Conservation (phyloP, 2,329 filamentous ascomycete species). For the Aspergillus carbonarius region DNA sequence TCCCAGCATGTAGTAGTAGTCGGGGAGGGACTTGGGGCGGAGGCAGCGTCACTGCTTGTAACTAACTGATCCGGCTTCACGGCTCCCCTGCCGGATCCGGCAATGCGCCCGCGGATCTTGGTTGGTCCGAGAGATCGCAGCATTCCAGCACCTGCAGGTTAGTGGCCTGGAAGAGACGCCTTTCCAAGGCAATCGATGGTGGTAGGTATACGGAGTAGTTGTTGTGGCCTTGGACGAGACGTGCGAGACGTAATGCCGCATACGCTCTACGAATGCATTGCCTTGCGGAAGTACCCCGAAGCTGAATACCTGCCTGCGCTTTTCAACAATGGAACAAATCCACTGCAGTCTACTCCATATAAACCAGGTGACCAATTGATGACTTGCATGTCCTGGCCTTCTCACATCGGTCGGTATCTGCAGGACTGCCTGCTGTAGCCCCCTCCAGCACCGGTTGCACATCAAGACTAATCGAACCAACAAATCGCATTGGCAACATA, state of each 20-base stretch:
- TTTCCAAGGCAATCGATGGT: neutral
- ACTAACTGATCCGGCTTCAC: neutral
- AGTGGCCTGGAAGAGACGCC: neutral
- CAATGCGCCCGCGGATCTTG: neutral
- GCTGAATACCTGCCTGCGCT: neutral
- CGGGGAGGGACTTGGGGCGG: neutral
- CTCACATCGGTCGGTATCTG: neutral
- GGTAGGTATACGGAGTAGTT: too few relatives aligned
- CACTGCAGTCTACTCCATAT: neutral
- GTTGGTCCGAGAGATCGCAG: slow-evolving; percentile 4
- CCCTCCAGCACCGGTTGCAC: neutral
- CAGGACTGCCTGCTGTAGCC: neutral
- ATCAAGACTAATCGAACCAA: neutral
- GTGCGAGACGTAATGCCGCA: neutral
- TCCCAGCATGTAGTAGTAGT: neutral
- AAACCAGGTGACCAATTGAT: neutral
- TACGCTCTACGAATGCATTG: neutral
- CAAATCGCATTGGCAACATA: slow-evolving; percentile 29
- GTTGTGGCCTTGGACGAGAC: neutral
- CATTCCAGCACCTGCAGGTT: neutral
- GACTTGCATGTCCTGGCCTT: neutral
- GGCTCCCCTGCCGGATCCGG: slow-evolving; percentile 1
- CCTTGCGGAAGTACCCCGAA: neutral
- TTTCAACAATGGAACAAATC: neutral
- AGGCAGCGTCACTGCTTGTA: slow-evolving; percentile 2